Evolutionary conservation across 768 basidiomycete species (phyloP).

Genomic region (Omphalotus guepiniiformis): DNA sequence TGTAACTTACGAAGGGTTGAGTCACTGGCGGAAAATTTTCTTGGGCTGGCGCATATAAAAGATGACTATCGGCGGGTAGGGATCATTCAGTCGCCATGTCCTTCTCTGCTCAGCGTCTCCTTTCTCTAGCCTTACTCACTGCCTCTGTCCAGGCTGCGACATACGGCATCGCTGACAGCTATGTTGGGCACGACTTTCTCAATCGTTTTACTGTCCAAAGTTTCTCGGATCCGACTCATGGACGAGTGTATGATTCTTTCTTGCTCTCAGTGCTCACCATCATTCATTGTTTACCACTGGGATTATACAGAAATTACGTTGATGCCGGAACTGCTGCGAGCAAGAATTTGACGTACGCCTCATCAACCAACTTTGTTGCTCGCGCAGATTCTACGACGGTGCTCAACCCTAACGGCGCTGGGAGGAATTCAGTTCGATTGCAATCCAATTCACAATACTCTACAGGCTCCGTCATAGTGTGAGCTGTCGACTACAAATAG

Average conservation of each 20-base stretch:
- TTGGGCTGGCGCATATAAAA: no score
- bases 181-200: constrained; percentile 44
- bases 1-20: no score
- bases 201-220: constrained; percentile 44
- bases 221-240: constrained; percentile 60
- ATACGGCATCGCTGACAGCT: constrained; percentile 43
- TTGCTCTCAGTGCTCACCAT: background rate
- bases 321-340: constrained; percentile 31
- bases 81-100: constrained; percentile 1
- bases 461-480: constrained; percentile 31
- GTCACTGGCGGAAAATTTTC: no score
- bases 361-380: constrained; percentile 33
- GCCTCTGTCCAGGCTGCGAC: constrained; percentile 33
- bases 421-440: constrained; percentile 39
- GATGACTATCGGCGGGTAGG: background rate
- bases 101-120: constrained; percentile 13
- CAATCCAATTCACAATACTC: constrained; percentile 31
- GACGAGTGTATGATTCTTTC: constrained; percentile 49
- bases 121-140: constrained; percentile 12
- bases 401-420: constrained; percentile 31
- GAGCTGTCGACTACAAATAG: constrained; percentile 10
- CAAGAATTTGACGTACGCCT: constrained; percentile 38
- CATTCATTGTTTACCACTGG: background rate
- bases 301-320: constrained; percentile 37
- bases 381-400: constrained; percentile 37